Base-by-base conservation (phyloP, 2,329 filamentous ascomycete genomes). In the Fusarium succisae region DNA sequence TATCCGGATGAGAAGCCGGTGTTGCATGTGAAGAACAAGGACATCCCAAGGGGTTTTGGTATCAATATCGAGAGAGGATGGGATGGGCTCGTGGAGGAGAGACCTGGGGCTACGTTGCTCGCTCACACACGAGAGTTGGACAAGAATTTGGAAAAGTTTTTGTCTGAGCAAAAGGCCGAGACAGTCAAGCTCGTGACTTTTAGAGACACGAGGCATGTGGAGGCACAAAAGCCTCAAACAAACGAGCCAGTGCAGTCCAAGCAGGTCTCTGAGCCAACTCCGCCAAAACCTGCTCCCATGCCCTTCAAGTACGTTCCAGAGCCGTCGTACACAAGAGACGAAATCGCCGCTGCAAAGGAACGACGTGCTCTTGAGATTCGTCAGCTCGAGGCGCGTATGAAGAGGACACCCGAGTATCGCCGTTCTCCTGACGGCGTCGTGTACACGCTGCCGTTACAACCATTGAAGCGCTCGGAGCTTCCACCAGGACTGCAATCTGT, bases 41-140 rank as follows among this genome's bases (percentile, higher is more conserved):
- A 87, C 74, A 93, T 94, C 76, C 91, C 91, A 6, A 86, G 91
- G 69, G 92, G 91, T 3, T 95, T 93, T 79, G 88, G 91, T 77
- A 88, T 93, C 81, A 96, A 95, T 81, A 89, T 96, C 43, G 93
- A 95, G 79, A 87, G 86, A 72, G 93, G 93, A 14, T 96, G 94
- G 84, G 89, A 92, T 69, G 85, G 83, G 44, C 86, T 96, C 57
- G 89, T 90, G 1, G 81, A 87, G 45, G 87, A 89, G 48, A 85
- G 87, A 47, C 83, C 83, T 9, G 87, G 83, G 11, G 83, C 85
- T 15, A 94, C 92, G 0, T 83, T 96, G 1, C 83, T 96, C 54
- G 86, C 87, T 22, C 85, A 93, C 72, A 87, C 93, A 72, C 93
- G 94, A 77, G 88, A 88, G 24, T 84, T 96, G 35, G 94, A 96